Evolutionary conservation across 1,139 yeast genomes (phyloP), one percentile per base, ranked within the genome.

Genomic region (Nakaseomyces delphensis): DNA sequence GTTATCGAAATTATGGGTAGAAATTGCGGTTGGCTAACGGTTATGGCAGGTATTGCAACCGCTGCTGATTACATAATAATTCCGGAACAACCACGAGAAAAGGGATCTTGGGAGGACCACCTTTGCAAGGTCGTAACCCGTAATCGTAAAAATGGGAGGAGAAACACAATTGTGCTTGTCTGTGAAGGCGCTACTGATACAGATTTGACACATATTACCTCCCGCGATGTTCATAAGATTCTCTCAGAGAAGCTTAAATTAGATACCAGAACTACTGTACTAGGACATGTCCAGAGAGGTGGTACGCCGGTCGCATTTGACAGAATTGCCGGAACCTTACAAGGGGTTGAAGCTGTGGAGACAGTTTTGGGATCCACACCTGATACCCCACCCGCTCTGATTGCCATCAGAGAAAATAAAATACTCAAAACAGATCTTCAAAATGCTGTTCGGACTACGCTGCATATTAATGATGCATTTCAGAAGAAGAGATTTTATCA

Each of bases 1-100:
- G 96, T 91, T 37, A 85, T 91, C 47, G 98, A 91, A 66, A 98
- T 91, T 40, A 91, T 91, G 98, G 98, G 98, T 45, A 79, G 98
- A 63, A 95, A 91, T 66, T 91, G 98, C 71, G 98, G 98, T 48
- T 91, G 98, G 98, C 74, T 91, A 55, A 97, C 94, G 1, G 73
- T 91, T 53, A 83, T 87, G 93, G 89, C 97, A 14, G 97, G 97
- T 55, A 77, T 89, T 52, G 85, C 96, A 27, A 84, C 96, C 28
- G 85, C 95, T 50, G 97, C 98, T 9, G 98, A 91, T 66, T 89
- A 77, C 60, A 81, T 89, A 45, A 79, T 91, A 57, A 83, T 91
- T 53, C 98, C 98, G 23, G 98, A 91, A 66, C 46, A 44, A 32
- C 56, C 56, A 27, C 53, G 52, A 30, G 42, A 47, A 25, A 37